phyloP scores from a whole-genome alignment of 352 stramenopile species.

The Pythium brachiatum region DNA sequence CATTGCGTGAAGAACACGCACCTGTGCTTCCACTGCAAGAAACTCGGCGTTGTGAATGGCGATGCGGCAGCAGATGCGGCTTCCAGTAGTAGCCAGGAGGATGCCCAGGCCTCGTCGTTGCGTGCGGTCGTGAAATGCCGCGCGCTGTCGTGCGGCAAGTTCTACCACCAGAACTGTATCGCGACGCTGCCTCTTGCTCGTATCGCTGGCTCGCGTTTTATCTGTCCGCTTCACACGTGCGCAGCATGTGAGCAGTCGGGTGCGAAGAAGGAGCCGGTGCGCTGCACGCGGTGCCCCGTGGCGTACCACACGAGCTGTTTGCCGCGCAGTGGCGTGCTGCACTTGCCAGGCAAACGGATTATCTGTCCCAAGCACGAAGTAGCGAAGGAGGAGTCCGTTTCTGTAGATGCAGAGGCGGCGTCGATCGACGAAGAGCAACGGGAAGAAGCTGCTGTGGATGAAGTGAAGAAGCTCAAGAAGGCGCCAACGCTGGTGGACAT shows the following conservation, averaged over 20 bases:
- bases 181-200: slow-evolving; percentile 71
- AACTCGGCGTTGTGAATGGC: slow-evolving; percentile 33
- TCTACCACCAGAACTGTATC: slow-evolving; percentile 82
- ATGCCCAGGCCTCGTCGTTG: background rate
- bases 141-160: slow-evolving; percentile 81
- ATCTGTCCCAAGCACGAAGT: slow-evolving; percentile 64
- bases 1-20: slow-evolving; percentile 53
- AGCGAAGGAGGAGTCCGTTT: background rate
- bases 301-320: slow-evolving; percentile 82
- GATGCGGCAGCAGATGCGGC: slow-evolving; percentile 1
- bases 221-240: slow-evolving; percentile 84
- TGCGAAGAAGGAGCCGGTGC: slow-evolving; percentile 73
- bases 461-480: slow-evolving; percentile 11
- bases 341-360: slow-evolving; percentile 68
- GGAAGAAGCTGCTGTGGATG: background rate
- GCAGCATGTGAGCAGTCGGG: slow-evolving; percentile 71
- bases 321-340: slow-evolving; percentile 44
- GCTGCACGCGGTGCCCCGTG: slow-evolving; percentile 76
- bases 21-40: slow-evolving; percentile 83
- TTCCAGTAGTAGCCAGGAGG: background rate
- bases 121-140: slow-evolving; percentile 69
- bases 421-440: background rate
- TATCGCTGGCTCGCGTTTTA: slow-evolving; percentile 79
- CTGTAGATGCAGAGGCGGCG: background rate
- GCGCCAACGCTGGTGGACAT: slow-evolving; percentile 13